Evolutionary conservation across 169 alveolate genomes (phyloP), one percentile per base, ranked within the genome.

Genomic region (Nephromyces sp.): DNA sequence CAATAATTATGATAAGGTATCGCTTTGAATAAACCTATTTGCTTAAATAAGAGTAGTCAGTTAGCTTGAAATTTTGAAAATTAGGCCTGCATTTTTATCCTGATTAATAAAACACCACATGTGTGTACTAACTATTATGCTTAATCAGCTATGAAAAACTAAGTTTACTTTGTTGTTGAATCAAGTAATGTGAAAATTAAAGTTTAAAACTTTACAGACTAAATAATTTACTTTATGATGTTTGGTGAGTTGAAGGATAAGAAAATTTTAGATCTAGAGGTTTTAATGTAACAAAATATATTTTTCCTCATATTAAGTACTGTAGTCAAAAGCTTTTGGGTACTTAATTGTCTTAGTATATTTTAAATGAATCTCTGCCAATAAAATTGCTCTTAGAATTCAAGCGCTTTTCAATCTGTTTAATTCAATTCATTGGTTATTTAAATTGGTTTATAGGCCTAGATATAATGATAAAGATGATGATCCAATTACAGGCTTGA

Each of bases 1-100:
- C 79, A 15, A 31, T 73, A 22, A 27, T 73, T 51, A 66, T 61
- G 43, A 1, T 73, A 34, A 31, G 79, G 79, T 73, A 28, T 15
- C 15, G 57, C 15, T 43, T 15, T n/a, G 57, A 15, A n/a, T 15
- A 15, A n/a, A 15, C n/a, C 57, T 43, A 15, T 43, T 15, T 43
- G 57, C n/a, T n/a, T 15, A 15, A 15, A n/a, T 15, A 43, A n/a
- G 15, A 43, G 24, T 15, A 15, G 57, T 15, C n/a, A 15, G 24
- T 15, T n/a, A n/a, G 24, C 57, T 43, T 43, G 57, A 15, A 43
- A 15, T 15, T n/a, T 15, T 43, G 57, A 15, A 43, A 15, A 43
- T n/a, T n/a, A 15, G 57, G 57, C 15, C n/a, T 15, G n/a, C n/a
- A 43, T 43, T 15, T 15, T 15, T 15, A 43, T 15, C 15, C 57